Percentiles rank a stretch among this genome's conserved stretches.
Conservation (phyloP, 169 alveolate species). For the Cryptosporidium bovis region DNA sequence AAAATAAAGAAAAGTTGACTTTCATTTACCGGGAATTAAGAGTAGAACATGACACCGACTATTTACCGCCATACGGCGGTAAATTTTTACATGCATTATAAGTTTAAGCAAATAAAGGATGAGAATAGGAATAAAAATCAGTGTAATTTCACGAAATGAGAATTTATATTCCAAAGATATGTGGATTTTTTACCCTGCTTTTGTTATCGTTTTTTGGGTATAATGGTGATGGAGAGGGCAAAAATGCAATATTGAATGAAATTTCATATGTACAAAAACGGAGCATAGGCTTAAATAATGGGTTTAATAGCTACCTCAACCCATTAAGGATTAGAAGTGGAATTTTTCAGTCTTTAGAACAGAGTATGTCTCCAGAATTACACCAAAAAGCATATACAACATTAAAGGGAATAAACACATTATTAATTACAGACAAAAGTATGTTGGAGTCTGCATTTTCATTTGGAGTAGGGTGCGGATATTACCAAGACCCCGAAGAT, state of each 20-base stretch:
- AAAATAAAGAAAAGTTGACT: no score
- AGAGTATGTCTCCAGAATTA: slow-evolving; percentile 16
- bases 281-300: background rate
- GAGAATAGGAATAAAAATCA: background rate
- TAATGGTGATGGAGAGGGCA: no score
- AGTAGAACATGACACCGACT: slow-evolving; percentile 6
- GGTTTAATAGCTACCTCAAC: background rate
- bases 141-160: background rate
- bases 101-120: slow-evolving; percentile 7
- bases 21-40: background rate
- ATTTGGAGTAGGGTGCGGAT: slow-evolving; percentile 65
- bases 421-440: slow-evolving; percentile 41
- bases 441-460: slow-evolving; percentile 64
- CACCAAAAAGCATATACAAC: slow-evolving; percentile 17
- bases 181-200: no score
- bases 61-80: slow-evolving; percentile 62
- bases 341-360: background rate
- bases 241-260: no score
- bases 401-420: slow-evolving; percentile 31
- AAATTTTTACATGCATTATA: slow-evolving; percentile 62
- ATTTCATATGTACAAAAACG: background rate
- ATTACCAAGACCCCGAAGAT: slow-evolving; percentile 67
- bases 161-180: no score
- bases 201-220: no score
- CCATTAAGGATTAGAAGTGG: slow-evolving; percentile 9